Conservation (phyloP, 2,329 filamentous ascomycete genomes). For the Alternaria solani region DNA sequence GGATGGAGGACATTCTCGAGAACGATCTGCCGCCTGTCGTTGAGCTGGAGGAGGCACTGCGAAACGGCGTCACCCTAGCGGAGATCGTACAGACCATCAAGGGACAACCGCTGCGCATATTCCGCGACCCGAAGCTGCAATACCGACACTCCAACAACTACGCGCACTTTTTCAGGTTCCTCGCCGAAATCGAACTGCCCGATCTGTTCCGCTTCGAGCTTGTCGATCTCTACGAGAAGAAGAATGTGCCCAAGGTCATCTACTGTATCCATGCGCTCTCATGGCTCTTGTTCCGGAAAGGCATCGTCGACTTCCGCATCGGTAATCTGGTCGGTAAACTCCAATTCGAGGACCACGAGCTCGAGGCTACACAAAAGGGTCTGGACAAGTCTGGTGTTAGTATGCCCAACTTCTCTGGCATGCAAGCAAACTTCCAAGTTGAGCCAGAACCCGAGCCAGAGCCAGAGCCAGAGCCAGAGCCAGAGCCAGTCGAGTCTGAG, state of each 20-base stretch:
- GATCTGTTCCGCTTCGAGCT: slow-evolving; percentile 97
- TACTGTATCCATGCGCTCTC: slow-evolving; percentile 98
- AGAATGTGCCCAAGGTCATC: slow-evolving; percentile 99
- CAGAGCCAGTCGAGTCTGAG: slow-evolving; percentile 80
- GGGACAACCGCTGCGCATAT: slow-evolving; percentile 79
- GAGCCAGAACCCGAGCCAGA: slow-evolving; percentile 83
- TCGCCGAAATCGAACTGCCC: slow-evolving; percentile 89
- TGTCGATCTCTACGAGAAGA: slow-evolving; percentile 98
- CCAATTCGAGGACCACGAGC: slow-evolving; percentile 96
- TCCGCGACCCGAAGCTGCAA: slow-evolving; percentile 83
- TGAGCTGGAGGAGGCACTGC: slow-evolving; percentile 87
- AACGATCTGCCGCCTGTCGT: slow-evolving; percentile 89
- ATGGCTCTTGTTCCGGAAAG: slow-evolving; percentile 95
- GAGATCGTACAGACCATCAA: slow-evolving; percentile 92
- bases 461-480: slow-evolving; percentile 79
- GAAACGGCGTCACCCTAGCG: slow-evolving; percentile 92
- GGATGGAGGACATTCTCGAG: slow-evolving; percentile 93
- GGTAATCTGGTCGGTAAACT: slow-evolving; percentile 96
- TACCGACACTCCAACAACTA: slow-evolving; percentile 98
- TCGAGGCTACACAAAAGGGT: slow-evolving; percentile 96
- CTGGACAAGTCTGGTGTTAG: slow-evolving; percentile 92
- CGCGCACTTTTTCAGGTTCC: slow-evolving; percentile 91
- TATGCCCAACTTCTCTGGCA: slow-evolving; percentile 98
- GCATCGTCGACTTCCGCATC: slow-evolving; percentile 93
- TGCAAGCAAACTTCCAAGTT: slow-evolving; percentile 93